Conservation (phyloP, 306 rosid genomes). For the Vigna hirtella region DNA sequence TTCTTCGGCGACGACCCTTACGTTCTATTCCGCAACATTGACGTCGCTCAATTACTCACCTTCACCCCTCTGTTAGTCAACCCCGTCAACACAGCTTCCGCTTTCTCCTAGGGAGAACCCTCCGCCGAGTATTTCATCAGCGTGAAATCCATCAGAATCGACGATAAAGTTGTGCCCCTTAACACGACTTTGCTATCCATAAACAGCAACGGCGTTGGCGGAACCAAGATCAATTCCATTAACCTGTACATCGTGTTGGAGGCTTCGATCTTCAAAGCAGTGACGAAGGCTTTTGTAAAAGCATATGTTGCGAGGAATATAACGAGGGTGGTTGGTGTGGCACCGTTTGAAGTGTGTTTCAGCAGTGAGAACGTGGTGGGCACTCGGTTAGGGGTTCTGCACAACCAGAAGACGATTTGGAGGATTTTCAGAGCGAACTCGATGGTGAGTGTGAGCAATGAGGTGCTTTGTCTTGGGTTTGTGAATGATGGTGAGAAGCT, state of each 20-base stretch:
- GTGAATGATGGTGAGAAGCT: constrained; percentile 50
- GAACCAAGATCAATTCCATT: too few species aligned
- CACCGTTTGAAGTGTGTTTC: constrained; percentile 56
- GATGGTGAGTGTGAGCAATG: constrained; percentile 42
- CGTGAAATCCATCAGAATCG: constrained; percentile 53
- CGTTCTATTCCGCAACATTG: constrained; percentile 49
- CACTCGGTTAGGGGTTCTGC: constrained; percentile 52
- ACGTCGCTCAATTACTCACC: constrained; percentile 41
- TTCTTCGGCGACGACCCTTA: constrained; percentile 67
- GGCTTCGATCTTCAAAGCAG: too few species aligned
- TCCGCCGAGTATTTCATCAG: constrained; percentile 67
- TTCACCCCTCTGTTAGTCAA: background rate
- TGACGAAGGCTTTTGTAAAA: too few species aligned
- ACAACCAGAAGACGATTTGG: constrained; percentile 42
- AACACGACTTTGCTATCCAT: constrained; percentile 34
- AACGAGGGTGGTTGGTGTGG: too few species aligned
- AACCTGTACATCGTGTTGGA: too few species aligned
- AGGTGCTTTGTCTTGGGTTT: constrained; percentile 50
- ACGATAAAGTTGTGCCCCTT: constrained; percentile 34
- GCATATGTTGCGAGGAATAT: too few species aligned
- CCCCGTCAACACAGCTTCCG: background rate
- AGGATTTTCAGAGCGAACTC: constrained; percentile 52
- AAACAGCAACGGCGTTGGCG: too few species aligned
- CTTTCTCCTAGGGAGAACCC: constrained; percentile 51
- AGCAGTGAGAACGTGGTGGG: constrained; percentile 27